These are phyloP conservation scores for Penicillium tannophilum DNA, from an alignment of 495 filamentous ascomycete genomes.

Conservation along the genomic window DNA sequence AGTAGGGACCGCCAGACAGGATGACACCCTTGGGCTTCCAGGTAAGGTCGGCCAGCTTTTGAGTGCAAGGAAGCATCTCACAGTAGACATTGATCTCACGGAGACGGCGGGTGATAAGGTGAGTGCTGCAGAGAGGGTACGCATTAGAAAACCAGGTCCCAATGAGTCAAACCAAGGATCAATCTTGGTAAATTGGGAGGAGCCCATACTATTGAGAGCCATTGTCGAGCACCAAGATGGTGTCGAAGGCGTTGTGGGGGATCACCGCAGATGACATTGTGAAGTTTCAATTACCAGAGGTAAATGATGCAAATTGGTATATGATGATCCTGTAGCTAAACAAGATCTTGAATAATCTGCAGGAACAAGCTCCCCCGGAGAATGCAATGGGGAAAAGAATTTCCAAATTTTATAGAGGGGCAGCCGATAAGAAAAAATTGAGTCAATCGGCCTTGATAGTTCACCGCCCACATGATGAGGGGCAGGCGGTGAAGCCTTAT, in stretches of 20 bases:
- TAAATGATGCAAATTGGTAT: background rate
- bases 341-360: background rate
- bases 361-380: conserved; percentile 12
- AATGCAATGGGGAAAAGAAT: conserved; percentile 15
- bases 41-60: conserved; percentile 73
- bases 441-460: background rate
- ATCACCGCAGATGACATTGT: conserved; percentile 15
- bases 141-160: background rate
- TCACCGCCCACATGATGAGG: conserved; percentile 26
- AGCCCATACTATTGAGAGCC: conserved; percentile 46
- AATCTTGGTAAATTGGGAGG: conserved; percentile 44
- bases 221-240: conserved; percentile 67
- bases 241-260: conserved; percentile 63
- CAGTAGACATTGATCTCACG: conserved; percentile 82
- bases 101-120: conserved; percentile 76
- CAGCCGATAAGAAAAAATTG: conserved; percentile 11
- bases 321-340: background rate
- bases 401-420: conserved; percentile 13
- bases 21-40: conserved; percentile 68
- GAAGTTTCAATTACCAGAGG: background rate
- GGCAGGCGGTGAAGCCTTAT: conserved; percentile 19
- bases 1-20: conserved; percentile 27
- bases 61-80: conserved; percentile 92
- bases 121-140: conserved; percentile 35
- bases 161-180: conserved; percentile 31